A percentile compares a stretch with the other conserved stretches of the same genome.
Evolutionary conservation across 805 yeast genomes (phyloP).

Genomic region (Starmerella scarabaei): DNA sequence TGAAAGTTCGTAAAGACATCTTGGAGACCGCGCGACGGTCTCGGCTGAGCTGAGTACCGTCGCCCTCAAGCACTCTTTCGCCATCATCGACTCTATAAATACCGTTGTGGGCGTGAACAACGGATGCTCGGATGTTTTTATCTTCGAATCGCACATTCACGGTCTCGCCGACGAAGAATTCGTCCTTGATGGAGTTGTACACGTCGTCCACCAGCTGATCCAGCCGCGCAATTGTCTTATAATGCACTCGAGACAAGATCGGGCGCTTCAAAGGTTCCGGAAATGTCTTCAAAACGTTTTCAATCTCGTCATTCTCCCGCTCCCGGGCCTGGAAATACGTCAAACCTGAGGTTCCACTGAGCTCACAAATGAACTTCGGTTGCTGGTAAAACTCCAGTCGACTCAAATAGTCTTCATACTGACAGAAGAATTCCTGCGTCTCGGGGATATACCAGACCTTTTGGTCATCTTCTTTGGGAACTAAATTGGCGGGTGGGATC

Average conservation of each 20-base stretch:
- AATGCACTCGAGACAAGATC: constrained; percentile 71
- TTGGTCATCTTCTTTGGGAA: constrained; percentile 27
- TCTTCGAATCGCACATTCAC: constrained; percentile 45
- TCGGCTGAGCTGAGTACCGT: constrained; percentile 44
- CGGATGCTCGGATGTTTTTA: constrained; percentile 42
- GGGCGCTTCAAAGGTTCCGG: constrained; percentile 91
- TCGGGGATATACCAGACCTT: constrained; percentile 72
- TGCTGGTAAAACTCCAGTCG: constrained; percentile 31
- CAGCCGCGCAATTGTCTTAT: constrained; percentile 64
- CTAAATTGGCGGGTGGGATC: constrained; percentile 21
- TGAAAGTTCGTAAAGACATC: constrained; percentile 76
- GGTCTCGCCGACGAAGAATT: constrained; percentile 83
- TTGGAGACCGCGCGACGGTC: constrained; percentile 83
- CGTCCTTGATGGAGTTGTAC: constrained; percentile 60
- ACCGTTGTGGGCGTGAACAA: constrained; percentile 22
- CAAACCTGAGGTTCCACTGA: constrained; percentile 83
- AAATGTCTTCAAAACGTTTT: constrained; percentile 59
- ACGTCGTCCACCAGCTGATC: constrained; percentile 83
- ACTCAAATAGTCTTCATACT: constrained; percentile 61
- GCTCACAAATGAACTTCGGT: constrained; percentile 84
- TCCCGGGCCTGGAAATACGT: constrained; percentile 81
- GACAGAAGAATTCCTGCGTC: constrained; percentile 78
- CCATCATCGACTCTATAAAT: constrained; percentile 1
- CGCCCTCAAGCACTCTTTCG: constrained; percentile 9
- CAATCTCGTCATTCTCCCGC: constrained; percentile 43